Conservation (phyloP, 176 grass and related monocot genomes). For the Eleusine indica region DNA sequence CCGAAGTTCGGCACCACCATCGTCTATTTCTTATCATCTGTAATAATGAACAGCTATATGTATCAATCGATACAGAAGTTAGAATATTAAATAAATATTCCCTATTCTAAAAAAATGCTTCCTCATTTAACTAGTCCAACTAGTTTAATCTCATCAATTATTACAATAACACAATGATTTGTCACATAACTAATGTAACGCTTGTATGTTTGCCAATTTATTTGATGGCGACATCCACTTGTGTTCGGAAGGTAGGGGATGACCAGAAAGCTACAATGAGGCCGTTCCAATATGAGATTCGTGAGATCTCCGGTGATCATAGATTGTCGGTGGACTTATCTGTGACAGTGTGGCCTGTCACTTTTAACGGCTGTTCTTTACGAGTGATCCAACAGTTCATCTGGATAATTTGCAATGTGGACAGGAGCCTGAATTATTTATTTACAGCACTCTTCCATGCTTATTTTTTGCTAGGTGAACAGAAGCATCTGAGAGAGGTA, state of each 20-base stretch:
- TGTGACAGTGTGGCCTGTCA: neutral
- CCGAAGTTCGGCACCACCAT: too few species aligned
- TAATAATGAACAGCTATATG: too few species aligned
- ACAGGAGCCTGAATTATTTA: conserved; percentile 19
- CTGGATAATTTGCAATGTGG: neutral
- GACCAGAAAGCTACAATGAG: conserved; percentile 37
- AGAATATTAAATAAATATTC: too few species aligned
- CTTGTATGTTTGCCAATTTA: conserved; percentile 5
- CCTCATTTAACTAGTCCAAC: neutral
- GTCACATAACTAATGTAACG: neutral
- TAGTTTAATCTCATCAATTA: conserved; percentile 25
- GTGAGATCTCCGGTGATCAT: conserved; percentile 34
- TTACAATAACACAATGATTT: neutral
- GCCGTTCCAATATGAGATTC: conserved; percentile 40
- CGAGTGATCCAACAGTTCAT: neutral
- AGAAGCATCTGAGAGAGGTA: neutral
- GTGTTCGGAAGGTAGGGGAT: neutral
- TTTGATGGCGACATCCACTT: conserved; percentile 35
- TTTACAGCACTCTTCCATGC: neutral
- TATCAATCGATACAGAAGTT: too few species aligned
- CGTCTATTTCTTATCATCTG: too few species aligned
- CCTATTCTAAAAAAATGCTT: neutral
- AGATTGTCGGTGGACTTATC: conserved; percentile 33
- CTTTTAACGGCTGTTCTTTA: conserved; percentile 10
- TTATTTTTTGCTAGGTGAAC: conserved; percentile 2